Evolutionary conservation across 2,329 filamentous ascomycete genomes (phyloP).

Genomic region (Talaromyces sp.): DNA sequence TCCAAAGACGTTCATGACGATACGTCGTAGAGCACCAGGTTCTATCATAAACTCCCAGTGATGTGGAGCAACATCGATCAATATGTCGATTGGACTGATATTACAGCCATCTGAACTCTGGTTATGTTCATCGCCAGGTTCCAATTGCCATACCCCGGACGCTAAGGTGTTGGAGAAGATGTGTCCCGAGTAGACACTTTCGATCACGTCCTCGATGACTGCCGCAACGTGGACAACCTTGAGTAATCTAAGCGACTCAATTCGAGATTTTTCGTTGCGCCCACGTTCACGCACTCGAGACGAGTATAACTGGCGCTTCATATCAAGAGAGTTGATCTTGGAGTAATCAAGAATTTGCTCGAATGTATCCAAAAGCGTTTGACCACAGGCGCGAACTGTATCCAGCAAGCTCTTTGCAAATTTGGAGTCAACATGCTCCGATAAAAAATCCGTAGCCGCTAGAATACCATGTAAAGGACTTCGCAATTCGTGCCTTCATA

Average conservation of each 20-base stretch:
- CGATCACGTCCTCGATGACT: conserved; percentile 48
- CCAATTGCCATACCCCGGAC: background rate
- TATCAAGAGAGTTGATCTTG: conserved; percentile 44
- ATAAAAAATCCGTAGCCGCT: background rate
- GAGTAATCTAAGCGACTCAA: background rate
- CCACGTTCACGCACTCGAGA: background rate
- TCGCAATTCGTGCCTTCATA: background rate
- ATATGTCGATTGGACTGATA: background rate
- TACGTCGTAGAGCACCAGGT: conserved; percentile 44
- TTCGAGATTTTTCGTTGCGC: background rate
- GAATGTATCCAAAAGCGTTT: conserved; percentile 47
- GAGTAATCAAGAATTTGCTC: conserved; percentile 42
- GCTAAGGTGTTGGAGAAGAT: conserved; percentile 20
- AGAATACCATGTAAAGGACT: background rate
- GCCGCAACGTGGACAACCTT: conserved; percentile 34
- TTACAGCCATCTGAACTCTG: background rate
- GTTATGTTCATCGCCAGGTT: background rate
- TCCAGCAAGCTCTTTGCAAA: background rate
- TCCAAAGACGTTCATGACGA: conserved; percentile 48
- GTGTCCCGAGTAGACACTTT: conserved; percentile 48
- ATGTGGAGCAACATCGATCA: conserved; percentile 18
- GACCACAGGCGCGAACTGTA: conserved; percentile 47
- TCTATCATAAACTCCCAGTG: conserved; percentile 46
- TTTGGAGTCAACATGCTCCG: background rate
- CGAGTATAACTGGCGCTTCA: conserved; percentile 16